Conservation (phyloP, 257 asterid species). For the Solanum chmielewskii region DNA sequence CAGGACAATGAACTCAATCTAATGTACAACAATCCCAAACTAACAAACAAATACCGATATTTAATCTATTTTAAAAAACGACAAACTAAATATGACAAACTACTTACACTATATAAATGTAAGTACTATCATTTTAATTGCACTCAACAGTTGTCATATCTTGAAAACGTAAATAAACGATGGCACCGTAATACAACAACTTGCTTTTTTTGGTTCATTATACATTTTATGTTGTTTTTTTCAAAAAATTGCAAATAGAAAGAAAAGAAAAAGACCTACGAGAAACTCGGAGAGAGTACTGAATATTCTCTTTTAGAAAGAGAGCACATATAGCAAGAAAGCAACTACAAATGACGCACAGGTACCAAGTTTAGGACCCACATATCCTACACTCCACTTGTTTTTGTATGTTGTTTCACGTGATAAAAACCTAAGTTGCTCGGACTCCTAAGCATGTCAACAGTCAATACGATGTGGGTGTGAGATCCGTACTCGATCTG, state of each 20-base stretch:
- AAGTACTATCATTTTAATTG: not conserved
- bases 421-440: not conserved
- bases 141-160: not conserved
- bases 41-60: not conserved
- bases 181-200: not conserved
- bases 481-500: not conserved
- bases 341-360: not conserved
- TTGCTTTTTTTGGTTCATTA: not conserved
- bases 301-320: not conserved
- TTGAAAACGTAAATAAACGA: not conserved
- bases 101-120: not conserved
- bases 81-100: not conserved
- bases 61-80: not conserved
- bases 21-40: not conserved
- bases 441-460: not conserved
- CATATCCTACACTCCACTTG: not conserved
- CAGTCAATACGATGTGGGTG: not conserved
- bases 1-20: not conserved
- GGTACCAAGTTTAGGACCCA: not conserved
- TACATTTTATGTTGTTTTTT: not conserved
- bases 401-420: not conserved
- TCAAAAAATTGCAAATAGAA: not conserved
- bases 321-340: not conserved
- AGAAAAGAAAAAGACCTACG: not conserved
- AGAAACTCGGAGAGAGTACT: not conserved